Conservation (phyloP, 192 early-diverging fungal species). For the Pilobolus umbonatus region DNA sequence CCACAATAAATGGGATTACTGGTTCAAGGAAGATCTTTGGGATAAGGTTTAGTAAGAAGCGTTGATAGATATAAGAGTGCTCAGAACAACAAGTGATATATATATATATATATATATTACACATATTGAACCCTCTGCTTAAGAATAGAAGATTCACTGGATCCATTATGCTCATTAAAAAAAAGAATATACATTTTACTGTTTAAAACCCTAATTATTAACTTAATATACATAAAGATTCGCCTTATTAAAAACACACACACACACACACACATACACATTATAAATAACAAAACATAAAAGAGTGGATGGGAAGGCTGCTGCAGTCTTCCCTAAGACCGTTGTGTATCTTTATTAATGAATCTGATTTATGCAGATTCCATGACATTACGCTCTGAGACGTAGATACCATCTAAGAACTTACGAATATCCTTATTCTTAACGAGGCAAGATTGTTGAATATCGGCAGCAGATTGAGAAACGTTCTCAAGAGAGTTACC, state of each 20-base stretch:
- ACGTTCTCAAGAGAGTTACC: constrained; percentile 95
- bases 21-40: constrained; percentile 20
- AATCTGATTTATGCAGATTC: constrained; percentile 22
- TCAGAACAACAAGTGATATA: no score
- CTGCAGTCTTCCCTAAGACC: constrained; percentile 28
- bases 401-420: constrained; percentile 47
- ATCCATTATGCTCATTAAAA: not conserved
- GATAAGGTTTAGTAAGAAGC: constrained; percentile 21
- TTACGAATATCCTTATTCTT: constrained; percentile 99
- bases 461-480: constrained; percentile 92
- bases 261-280: constrained; percentile 1
- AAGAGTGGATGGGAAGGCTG: constrained; percentile 31
- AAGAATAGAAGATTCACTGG: no score
- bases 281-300: constrained; percentile 13
- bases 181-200: not conserved
- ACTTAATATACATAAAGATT: not conserved
- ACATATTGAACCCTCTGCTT: not conserved
- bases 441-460: constrained; percentile 90
- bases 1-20: not conserved
- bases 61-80: no score
- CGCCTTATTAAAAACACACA: not conserved
- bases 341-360: constrained; percentile 35
- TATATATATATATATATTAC: not conserved
- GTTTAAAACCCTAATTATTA: no score
- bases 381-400: constrained; percentile 36